Percentiles rank a stretch among this genome's conserved stretches.
Conservation (phyloP, 345 rosid species). For the Sisymbrium altissimum region DNA sequence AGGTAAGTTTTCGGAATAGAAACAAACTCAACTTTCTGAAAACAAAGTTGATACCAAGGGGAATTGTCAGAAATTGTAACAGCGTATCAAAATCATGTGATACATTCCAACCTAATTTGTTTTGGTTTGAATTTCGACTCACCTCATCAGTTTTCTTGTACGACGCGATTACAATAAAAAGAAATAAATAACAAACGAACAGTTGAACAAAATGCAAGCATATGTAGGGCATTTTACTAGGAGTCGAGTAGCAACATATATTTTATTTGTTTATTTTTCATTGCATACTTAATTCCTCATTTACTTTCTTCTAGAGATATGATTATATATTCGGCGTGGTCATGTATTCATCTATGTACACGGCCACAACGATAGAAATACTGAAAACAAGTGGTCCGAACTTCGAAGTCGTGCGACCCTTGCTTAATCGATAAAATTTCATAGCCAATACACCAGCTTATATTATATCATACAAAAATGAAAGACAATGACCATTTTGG, state of each 20-base stretch:
- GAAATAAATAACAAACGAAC: neutral
- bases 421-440: too few species aligned
- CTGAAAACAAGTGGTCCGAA: too few species aligned
- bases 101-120: constrained; percentile 9
- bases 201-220: neutral
- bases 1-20: constrained; percentile 12
- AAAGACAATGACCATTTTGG: too few species aligned
- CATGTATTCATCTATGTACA: too few species aligned
- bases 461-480: too few species aligned
- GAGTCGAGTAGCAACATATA: neutral
- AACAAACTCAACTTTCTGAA: constrained; percentile 29
- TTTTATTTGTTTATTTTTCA: too few species aligned
- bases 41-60: constrained; percentile 5
- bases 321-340: too few species aligned
- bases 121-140: neutral
- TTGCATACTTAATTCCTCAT: too few species aligned
- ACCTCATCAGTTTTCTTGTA: constrained; percentile 6
- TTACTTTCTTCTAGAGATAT: too few species aligned
- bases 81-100: constrained; percentile 13
- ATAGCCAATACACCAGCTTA: too few species aligned
- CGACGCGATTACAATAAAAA: neutral
- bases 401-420: too few species aligned
- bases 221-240: neutral
- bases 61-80: constrained; percentile 14
- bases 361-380: too few species aligned